Percentiles rank a stretch among this genome's conserved stretches.
phyloP scores from a whole-genome alignment of 192 early-diverging fungal genomes.

The Rhizophagus clarus region DNA sequence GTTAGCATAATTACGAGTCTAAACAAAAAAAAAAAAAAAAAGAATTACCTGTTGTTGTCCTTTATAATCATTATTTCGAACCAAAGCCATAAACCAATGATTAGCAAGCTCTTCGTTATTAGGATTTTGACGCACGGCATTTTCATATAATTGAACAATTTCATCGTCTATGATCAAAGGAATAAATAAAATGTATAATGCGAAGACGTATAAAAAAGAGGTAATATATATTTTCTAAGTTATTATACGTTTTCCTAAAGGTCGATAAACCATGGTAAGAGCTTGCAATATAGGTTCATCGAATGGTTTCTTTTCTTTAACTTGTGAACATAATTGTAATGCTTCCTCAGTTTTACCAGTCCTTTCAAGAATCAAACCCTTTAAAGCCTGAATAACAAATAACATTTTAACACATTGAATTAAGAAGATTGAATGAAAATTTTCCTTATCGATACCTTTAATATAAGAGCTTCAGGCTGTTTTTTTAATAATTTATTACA shows the following conservation, averaged over 20 bases:
- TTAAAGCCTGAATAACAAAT: constrained; percentile 60
- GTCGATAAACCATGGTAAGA: constrained; percentile 57
- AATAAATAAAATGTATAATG: background rate
- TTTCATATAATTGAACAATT: constrained; percentile 74
- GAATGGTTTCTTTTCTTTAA: constrained; percentile 60
- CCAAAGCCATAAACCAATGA: constrained; percentile 85
- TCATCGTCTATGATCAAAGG: constrained; percentile 54
- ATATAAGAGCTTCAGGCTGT: constrained; percentile 57
- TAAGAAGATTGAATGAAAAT: no score
- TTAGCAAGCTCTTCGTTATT: constrained; percentile 71
- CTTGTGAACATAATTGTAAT: constrained; percentile 57
- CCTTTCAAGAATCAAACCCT: constrained; percentile 69
- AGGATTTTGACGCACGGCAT: constrained; percentile 59
- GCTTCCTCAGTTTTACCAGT: constrained; percentile 68
- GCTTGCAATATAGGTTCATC: constrained; percentile 67
- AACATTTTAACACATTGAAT: background rate
- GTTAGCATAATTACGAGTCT: background rate
- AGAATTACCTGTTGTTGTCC: constrained; percentile 59
- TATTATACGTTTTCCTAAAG: constrained; percentile 50
- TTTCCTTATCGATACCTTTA: constrained; percentile 56
- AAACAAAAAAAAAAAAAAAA: background rate
- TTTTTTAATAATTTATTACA: constrained; percentile 75
- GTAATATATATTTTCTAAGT: background rate
- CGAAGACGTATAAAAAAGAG: background rate
- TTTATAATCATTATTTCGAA: constrained; percentile 66